These are phyloP conservation scores for Coniochaeta prunicola DNA, from an alignment of 2,329 filamentous ascomycete genomes.

Conservation along the genomic window DNA sequence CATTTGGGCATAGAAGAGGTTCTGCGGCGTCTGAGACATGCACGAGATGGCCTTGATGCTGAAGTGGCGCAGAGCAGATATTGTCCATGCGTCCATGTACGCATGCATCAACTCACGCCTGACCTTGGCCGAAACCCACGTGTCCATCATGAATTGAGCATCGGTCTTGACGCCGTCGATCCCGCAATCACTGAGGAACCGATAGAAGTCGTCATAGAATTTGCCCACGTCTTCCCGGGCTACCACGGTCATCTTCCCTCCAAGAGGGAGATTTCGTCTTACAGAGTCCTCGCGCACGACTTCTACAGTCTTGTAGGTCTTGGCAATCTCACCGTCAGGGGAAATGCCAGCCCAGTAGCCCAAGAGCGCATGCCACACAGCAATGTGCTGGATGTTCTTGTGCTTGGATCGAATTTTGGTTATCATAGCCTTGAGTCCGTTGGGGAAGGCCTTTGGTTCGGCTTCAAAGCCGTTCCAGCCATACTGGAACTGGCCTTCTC, in stretches of 20 bases:
- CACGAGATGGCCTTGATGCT: constrained; percentile 75
- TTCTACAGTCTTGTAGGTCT: constrained; percentile 68
- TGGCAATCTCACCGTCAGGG: constrained; percentile 63
- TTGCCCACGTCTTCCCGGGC: constrained; percentile 63
- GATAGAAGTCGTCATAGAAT: constrained; percentile 90
- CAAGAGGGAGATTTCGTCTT: constrained; percentile 40
- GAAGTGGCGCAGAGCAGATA: constrained; percentile 72
- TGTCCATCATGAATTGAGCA: constrained; percentile 82
- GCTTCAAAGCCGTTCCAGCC: constrained; percentile 84
- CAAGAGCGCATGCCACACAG: constrained; percentile 87
- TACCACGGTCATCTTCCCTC: constrained; percentile 65
- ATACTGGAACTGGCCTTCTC: constrained; percentile 45
- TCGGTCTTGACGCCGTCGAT: constrained; percentile 91
- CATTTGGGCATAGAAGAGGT: constrained; percentile 78
- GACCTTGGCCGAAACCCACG: constrained; percentile 58
- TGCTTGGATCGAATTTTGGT: constrained; percentile 61
- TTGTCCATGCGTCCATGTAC: constrained; percentile 83
- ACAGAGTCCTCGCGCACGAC: constrained; percentile 42
- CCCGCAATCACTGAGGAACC: constrained; percentile 65
- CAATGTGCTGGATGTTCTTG: constrained; percentile 71
- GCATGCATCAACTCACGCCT: constrained; percentile 64
- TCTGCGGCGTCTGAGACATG: constrained; percentile 87
- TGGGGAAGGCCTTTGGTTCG: constrained; percentile 69
- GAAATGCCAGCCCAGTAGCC: constrained; percentile 90
- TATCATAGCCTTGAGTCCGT: constrained; percentile 67